Percentiles rank a stretch among this genome's conserved stretches.
Evolutionary conservation across 768 basidiomycete genomes (phyloP).

Genomic region (Mycena olivaceomarginata): DNA sequence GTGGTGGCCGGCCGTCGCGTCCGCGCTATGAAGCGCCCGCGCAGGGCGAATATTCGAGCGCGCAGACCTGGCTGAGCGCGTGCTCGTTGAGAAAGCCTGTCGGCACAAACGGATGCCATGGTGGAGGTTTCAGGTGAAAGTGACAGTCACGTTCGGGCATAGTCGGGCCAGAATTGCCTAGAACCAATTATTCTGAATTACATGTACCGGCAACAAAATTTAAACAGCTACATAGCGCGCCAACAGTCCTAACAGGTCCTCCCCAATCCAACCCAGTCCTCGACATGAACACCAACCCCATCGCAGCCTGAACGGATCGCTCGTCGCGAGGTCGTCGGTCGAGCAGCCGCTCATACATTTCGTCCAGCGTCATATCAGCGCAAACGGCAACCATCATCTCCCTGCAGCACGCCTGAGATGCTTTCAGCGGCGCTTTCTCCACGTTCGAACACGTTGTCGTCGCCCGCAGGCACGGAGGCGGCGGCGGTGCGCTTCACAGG

Average conservation of each 20-base stretch:
- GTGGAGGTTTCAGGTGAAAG: background rate
- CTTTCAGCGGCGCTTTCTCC: slow-evolving; percentile 54
- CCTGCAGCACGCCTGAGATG: slow-evolving; percentile 58
- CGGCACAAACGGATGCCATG: slow-evolving; percentile 64
- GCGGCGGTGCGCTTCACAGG: slow-evolving; percentile 38
- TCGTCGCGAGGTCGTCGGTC: slow-evolving; percentile 55
- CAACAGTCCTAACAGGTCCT: slow-evolving; percentile 30
- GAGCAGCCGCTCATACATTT: slow-evolving; percentile 55
- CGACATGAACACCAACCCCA: slow-evolving; percentile 66
- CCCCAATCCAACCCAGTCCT: slow-evolving; percentile 61
- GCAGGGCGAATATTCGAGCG: slow-evolving; percentile 45
- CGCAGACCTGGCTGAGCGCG: slow-evolving; percentile 52
- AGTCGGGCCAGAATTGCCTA: background rate
- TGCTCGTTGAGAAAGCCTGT: slow-evolving; percentile 55
- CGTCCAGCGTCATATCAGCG: slow-evolving; percentile 43
- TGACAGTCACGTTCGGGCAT: no score
- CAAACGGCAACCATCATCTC: slow-evolving; percentile 15
- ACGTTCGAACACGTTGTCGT: slow-evolving; percentile 46
- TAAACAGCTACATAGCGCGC: slow-evolving; percentile 9
- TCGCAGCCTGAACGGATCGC: slow-evolving; percentile 67
- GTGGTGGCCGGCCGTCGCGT: slow-evolving; percentile 57
- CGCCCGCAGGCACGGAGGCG: slow-evolving; percentile 10
- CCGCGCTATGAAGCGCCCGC: slow-evolving; percentile 58
- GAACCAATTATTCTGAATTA: no score
- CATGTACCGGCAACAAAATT: background rate